These are phyloP conservation scores for Fusarium sp. DNA, from an alignment of 2,329 filamentous ascomycete genomes.

Conservation along the genomic window DNA sequence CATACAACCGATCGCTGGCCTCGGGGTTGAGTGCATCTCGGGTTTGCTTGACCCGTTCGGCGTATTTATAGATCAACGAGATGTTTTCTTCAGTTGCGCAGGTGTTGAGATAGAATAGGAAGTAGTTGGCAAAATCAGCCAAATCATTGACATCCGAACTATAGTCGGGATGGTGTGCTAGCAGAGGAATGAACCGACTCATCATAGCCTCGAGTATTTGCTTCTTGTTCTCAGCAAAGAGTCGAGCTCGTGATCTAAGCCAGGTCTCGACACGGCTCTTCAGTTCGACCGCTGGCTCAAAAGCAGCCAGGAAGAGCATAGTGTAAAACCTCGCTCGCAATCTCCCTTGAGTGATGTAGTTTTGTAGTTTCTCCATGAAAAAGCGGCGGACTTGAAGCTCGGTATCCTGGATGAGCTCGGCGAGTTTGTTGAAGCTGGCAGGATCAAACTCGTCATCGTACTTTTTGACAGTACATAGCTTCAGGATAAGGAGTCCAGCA, in stretches of 20 bases:
- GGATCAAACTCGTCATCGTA: slow-evolving; percentile 83
- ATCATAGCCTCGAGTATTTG: slow-evolving; percentile 85
- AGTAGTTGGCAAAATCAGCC: slow-evolving; percentile 87
- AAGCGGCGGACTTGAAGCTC: slow-evolving; percentile 80
- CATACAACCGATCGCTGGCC: slow-evolving; percentile 82
- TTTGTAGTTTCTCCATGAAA: slow-evolving; percentile 90
- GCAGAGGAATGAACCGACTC: slow-evolving; percentile 84
- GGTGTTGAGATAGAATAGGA: slow-evolving; percentile 88
- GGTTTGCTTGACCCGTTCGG: slow-evolving; percentile 92
- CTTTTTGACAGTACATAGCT: slow-evolving; percentile 82
- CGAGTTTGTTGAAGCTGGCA: slow-evolving; percentile 83
- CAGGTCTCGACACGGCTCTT: slow-evolving; percentile 86
- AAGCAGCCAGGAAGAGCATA: slow-evolving; percentile 90
- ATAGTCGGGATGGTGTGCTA: slow-evolving; percentile 96
- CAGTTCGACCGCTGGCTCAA: slow-evolving; percentile 84
- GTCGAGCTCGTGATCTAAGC: slow-evolving; percentile 84
- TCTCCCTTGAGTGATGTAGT: slow-evolving; percentile 83
- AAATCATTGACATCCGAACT: slow-evolving; percentile 76
- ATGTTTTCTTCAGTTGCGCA: slow-evolving; percentile 91
- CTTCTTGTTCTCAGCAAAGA: slow-evolving; percentile 71
- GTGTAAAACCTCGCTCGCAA: slow-evolving; percentile 87
- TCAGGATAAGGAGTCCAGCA: slow-evolving; percentile 85
- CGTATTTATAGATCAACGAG: slow-evolving; percentile 90
- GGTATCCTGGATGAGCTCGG: slow-evolving; percentile 84
- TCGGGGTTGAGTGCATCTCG: slow-evolving; percentile 80